Evolutionary conservation across 176 grass and related monocot genomes (phyloP), one percentile per base, ranked within the genome.

Genomic region (Ensete ventricosum): DNA sequence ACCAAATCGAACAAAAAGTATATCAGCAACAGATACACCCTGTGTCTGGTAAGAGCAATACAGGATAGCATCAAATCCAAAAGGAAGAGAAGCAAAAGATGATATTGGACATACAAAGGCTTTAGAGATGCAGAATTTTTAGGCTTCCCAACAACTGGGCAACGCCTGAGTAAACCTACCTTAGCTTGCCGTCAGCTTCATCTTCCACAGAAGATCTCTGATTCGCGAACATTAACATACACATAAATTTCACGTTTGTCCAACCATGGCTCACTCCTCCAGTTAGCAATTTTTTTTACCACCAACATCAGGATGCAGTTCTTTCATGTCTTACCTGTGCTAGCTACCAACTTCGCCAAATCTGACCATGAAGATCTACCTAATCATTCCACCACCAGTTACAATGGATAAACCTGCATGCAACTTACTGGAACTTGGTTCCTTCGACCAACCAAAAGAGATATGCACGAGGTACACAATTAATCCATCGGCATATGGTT

Each of bases 1-100:
- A 81, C 64, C 74, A 83, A 84, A 87, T 89, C 10, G 54, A 78
- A 87, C 57, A 83, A 13, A 77, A 66, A 49, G 71, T 81, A 76
- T 82, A 85, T 76, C 84, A 76, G 82, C 89, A 84, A 77, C 75
- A 73, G 74, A 86, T 53, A 62, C 81, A 49, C 66, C 85, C 84
- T 71, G 81, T 87, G 64, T 87, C 84, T 89, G 90, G 87, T 82
- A 92, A 92, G 74, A 92, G 79, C 73, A 92, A 85, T 82, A 89
- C 70, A 80, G 17, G 71, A 89, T n/a, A 87, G 80, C 64, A 92
- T 92, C 87, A 92, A 92, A 89, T 81, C 77, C 73, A 63, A 87
- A 53, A 50, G 58, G 69, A 89, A 79, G 49, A 11, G 29, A 71
- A 26, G 50, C 80, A 80, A 76, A 16, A 59, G 53, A 73, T 9